A percentile compares a stretch with the other conserved stretches of the same genome.
These are phyloP conservation scores for Chloranthus sessilifolius DNA, from an alignment of 164 flowering plant species.

Conservation along the genomic window DNA sequence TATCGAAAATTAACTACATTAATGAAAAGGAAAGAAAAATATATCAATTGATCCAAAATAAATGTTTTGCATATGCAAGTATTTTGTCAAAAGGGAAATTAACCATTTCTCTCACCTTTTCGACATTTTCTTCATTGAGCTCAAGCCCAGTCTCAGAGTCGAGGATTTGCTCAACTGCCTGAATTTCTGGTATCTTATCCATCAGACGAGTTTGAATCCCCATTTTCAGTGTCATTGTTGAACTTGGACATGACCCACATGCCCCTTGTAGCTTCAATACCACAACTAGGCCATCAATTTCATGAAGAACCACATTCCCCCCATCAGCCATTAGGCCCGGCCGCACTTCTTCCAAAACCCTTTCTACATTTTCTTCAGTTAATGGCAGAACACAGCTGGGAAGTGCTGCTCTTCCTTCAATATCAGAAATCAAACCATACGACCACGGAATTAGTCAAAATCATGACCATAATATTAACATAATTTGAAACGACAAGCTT, in stretches of 20 bases:
- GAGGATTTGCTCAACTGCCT: slow-evolving; percentile 79
- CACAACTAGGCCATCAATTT: slow-evolving; percentile 87
- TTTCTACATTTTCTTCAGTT: slow-evolving; percentile 91
- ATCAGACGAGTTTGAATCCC: slow-evolving; percentile 79
- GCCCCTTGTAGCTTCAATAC: slow-evolving; percentile 92
- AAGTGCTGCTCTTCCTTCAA: slow-evolving; percentile 18
- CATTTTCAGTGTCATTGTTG: slow-evolving; percentile 83
- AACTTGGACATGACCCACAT: slow-evolving; percentile 97
- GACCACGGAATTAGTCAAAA: too few relatives aligned
- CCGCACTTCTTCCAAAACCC: slow-evolving; percentile 74
- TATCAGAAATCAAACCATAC: slow-evolving; percentile 4
- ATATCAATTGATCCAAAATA: too few relatives aligned
- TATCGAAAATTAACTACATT: too few relatives aligned
- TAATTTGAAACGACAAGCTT: neutral
- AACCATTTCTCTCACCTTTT: slow-evolving; percentile 53
- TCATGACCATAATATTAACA: neutral
- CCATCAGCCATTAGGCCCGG: slow-evolving; percentile 95
- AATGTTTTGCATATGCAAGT: neutral
- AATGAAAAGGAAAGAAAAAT: too few relatives aligned
- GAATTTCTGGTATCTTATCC: slow-evolving; percentile 83
- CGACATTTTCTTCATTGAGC: slow-evolving; percentile 76
- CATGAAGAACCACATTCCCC: slow-evolving; percentile 86
- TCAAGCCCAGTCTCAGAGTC: slow-evolving; percentile 89
- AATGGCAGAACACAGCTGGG: slow-evolving; percentile 47
- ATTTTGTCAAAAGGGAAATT: neutral